Conservation (phyloP, 1,139 yeast genomes). For the Protomyces inundatus region DNA sequence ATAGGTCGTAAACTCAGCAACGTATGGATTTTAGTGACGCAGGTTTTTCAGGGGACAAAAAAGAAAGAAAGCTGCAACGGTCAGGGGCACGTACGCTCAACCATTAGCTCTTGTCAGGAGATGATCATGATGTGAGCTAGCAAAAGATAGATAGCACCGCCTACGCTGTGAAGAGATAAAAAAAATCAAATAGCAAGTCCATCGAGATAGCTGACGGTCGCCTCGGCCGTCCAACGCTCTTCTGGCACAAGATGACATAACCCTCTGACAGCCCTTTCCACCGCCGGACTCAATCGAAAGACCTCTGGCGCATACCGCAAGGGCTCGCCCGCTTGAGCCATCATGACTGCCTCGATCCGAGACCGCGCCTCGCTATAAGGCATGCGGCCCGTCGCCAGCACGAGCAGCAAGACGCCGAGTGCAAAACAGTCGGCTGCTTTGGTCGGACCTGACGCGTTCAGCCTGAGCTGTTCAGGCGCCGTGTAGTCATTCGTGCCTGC, state of each 20-base stretch:
- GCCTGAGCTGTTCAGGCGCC: conserved; percentile 13
- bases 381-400: conserved; percentile 15
- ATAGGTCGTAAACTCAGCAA: too few species aligned
- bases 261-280: conserved; percentile 4
- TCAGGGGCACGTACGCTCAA: too few species aligned
- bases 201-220: neutral
- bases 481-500: conserved; percentile 13
- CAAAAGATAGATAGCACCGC: too few species aligned
- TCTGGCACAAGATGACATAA: conserved; percentile 5
- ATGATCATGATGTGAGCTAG: too few species aligned
- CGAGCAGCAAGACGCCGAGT: conserved; percentile 9
- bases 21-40: too few species aligned
- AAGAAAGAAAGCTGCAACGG: too few species aligned
- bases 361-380: conserved; percentile 11
- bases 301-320: neutral
- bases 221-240: conserved; percentile 11
- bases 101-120: too few species aligned
- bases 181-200: too few species aligned
- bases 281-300: neutral
- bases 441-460: neutral
- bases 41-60: too few species aligned
- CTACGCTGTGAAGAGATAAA: too few species aligned
- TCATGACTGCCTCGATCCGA: conserved; percentile 11
- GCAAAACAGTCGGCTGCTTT: conserved; percentile 11
- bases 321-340: conserved; percentile 20